Base-by-base conservation (phyloP, 805 yeast species). In the Zygosaccharomyces bailii region DNA sequence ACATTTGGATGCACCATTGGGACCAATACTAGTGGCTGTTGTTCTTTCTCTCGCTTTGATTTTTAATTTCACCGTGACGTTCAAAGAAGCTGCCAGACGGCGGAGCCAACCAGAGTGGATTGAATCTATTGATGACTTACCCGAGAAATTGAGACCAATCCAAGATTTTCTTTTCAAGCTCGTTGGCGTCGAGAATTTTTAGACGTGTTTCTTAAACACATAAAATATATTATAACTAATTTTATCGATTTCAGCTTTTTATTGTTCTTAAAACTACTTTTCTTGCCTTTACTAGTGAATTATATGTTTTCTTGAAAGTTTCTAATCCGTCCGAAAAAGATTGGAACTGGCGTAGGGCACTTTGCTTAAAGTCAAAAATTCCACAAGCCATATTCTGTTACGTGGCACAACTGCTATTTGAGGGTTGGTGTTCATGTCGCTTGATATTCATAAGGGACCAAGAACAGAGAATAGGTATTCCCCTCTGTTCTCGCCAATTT, bases 1-100 rank as follows among this genome's bases (percentile, higher is more conserved):
- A 55, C 97, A 90, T 65, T 73, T 91, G 56, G 98, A 91, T 68
- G 90, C 87, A 37, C 82, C 95, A 42, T 59, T 85, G 45, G 99
- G 99, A 9, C 99, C 99, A 0, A 60, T 93, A 41, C 70, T 90
- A 11, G 75, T 93, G 33, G 86, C 93, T 4, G 48, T 72, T 19
- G 89, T 86, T 9, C 75, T 91, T 47, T 65, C 84, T 5, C 55
- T 76, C 36, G 84, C 91, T 3, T 72, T 91, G 55, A 59, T 75
- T 7, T 61, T 88, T 51, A 90, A 90, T 66, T 91, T 89, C 56
- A 70, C 75, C 23, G 79, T 81, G 43, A 87, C 93, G 10, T 71
- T 80, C 61, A 74, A 63, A 53, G 66, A 66, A 30, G 68, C 71
- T 9, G 66, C 65, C 19, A 27, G 45, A 9, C 44, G 53, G 14